Conservation (phyloP, 305 asterid genomes). For the Plantago coronopus region DNA sequence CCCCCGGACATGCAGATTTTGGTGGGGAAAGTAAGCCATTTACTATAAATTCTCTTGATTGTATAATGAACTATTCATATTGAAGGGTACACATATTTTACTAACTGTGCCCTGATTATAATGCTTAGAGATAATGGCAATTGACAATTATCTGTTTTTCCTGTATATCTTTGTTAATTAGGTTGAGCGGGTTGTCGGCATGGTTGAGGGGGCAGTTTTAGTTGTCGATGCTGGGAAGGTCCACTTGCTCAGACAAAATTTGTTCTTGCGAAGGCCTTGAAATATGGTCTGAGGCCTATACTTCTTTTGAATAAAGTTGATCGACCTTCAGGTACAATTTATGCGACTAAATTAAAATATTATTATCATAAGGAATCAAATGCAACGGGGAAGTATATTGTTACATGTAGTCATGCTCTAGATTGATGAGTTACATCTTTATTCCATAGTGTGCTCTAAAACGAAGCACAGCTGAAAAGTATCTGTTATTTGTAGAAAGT, state of each 20-base stretch:
- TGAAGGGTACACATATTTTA: neutral
- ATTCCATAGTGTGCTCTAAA: too few relatives aligned
- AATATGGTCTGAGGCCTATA: conserved; percentile 86
- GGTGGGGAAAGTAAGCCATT: conserved; percentile 91
- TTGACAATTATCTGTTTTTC: conserved; percentile 16
- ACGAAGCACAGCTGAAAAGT: too few relatives aligned
- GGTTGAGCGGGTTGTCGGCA: conserved; percentile 99
- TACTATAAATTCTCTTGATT: conserved; percentile 20
- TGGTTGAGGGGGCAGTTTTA: conserved; percentile 98
- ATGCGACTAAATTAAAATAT: too few relatives aligned
- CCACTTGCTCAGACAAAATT: conserved; percentile 98
- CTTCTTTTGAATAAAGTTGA: conserved; percentile 96
- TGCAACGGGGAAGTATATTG: too few relatives aligned
- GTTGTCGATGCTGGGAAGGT: conserved; percentile 99
- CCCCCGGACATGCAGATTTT: conserved; percentile 99
- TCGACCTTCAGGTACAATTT: conserved; percentile 72
- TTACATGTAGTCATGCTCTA: too few relatives aligned
- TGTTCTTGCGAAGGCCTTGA: conserved; percentile 95
- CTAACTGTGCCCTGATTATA: neutral
- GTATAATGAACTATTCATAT: conserved; percentile 3
- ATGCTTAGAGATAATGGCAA: conserved; percentile 6
- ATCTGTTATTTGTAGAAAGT: too few relatives aligned
- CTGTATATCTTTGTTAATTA: conserved; percentile 27
- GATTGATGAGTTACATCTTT: too few relatives aligned
- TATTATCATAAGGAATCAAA: too few relatives aligned